phyloP scores from a whole-genome alignment of 352 stramenopile genomes.

The Globisporangium cederbergense region DNA sequence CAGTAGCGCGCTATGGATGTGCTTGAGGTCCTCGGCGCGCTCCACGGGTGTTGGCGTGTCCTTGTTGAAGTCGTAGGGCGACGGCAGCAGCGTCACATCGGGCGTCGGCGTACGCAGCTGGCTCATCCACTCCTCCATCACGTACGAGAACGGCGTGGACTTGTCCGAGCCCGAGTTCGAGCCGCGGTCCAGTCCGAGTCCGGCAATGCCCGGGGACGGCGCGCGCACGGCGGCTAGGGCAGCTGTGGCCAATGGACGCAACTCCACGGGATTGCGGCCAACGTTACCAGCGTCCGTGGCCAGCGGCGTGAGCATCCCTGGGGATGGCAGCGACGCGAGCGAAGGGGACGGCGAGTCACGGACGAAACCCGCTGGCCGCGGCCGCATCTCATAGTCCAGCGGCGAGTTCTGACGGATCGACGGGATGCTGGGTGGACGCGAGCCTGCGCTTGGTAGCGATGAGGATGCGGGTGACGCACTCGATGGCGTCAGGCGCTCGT shows the following conservation, averaged over 20 bases:
- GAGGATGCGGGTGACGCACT: slow-evolving; percentile 18
- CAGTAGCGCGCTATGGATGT: slow-evolving; percentile 73
- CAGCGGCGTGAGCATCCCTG: slow-evolving; percentile 54
- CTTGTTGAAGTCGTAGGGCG: slow-evolving; percentile 77
- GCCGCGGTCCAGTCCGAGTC: not conserved
- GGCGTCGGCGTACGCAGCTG: slow-evolving; percentile 73
- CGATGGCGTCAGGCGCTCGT: slow-evolving; percentile 43
- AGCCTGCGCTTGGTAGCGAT: not conserved
- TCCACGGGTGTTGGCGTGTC: slow-evolving; percentile 73
- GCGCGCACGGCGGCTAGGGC: not conserved
- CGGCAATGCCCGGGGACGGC: slow-evolving; percentile 1
- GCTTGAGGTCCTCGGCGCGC: slow-evolving; percentile 59
- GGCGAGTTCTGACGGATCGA: slow-evolving; percentile 29
- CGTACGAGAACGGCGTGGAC: slow-evolving; percentile 55
- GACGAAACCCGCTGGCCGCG: slow-evolving; percentile 11
- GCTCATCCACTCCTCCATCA: slow-evolving; percentile 84
- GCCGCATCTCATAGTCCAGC: slow-evolving; percentile 40
- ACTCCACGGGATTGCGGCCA: slow-evolving; percentile 38
- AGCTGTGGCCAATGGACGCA: slow-evolving; percentile 12
- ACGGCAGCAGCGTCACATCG: slow-evolving; percentile 75
- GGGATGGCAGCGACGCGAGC: slow-evolving; percentile 42
- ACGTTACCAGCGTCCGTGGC: slow-evolving; percentile 17
- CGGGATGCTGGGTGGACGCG: slow-evolving; percentile 19
- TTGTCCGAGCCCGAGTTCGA: slow-evolving; percentile 9
- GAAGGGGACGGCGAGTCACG: slow-evolving; percentile 13